phyloP scores from a whole-genome alignment of 371 early-diverging fungal genomes.

The Mucor saturninus region DNA sequence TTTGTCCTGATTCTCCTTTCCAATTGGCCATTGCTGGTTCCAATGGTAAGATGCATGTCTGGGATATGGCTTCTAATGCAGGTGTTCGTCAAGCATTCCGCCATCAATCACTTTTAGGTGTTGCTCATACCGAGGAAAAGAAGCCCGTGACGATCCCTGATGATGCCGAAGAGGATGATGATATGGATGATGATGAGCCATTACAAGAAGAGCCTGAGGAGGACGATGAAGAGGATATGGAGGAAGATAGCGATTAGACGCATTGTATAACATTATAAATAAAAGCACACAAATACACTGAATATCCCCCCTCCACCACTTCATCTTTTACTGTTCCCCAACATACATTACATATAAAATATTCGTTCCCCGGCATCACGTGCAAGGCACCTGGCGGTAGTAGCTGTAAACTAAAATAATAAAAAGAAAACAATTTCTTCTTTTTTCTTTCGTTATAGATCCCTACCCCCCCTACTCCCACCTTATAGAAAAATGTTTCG shows the following conservation, averaged over 20 bases:
- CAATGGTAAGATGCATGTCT: conserved; percentile 84
- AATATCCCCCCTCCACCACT: no score
- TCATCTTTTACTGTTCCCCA: no score
- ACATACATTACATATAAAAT: no score
- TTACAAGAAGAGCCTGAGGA: conserved; percentile 25
- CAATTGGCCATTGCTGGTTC: conserved; percentile 88
- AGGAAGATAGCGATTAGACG: conserved; percentile 33
- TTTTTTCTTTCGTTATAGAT: not conserved
- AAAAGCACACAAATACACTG: not conserved
- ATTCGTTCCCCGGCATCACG: not conserved
- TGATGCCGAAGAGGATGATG: conserved; percentile 59
- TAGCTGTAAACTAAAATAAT: not conserved
- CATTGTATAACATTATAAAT: not conserved
- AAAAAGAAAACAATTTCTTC: not conserved
- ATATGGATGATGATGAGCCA: conserved; percentile 53
- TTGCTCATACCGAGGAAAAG: conserved; percentile 37
- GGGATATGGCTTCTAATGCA: conserved; percentile 90
- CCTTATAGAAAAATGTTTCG: conserved; percentile 11
- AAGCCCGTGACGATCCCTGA: conserved; percentile 46
- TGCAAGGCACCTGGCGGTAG: conserved; percentile 1
- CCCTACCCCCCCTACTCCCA: not conserved
- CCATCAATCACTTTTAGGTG: conserved; percentile 34
- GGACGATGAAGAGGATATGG: conserved; percentile 32
- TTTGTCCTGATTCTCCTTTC: conserved; percentile 89
- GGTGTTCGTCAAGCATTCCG: conserved; percentile 78